Percentiles rank a stretch among this genome's conserved stretches.
Conservation (phyloP, 2,329 filamentous ascomycete species). For the Sporothrix schenckii region DNA sequence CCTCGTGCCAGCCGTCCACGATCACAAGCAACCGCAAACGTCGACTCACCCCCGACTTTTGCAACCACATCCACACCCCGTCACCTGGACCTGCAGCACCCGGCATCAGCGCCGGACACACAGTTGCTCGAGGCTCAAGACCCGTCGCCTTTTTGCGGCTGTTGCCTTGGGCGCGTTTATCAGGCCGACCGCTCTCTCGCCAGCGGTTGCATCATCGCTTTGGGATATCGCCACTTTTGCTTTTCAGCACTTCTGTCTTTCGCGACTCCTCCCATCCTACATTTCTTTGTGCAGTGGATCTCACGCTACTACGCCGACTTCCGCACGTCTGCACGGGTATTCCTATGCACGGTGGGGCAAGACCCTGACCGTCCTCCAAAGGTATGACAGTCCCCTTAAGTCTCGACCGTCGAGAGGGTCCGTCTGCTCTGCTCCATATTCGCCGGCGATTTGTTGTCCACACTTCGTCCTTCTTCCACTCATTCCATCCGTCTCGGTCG, state of each 20-base stretch:
- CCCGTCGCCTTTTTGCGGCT: background rate
- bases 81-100: constrained; percentile 8
- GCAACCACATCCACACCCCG: background rate
- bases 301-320: constrained; percentile 6
- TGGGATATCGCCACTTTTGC: constrained; percentile 23
- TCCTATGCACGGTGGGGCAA: constrained; percentile 22
- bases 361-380: constrained; percentile 12
- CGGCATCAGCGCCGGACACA: constrained; percentile 12
- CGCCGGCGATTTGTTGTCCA: constrained; percentile 14
- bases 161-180: constrained; percentile 22
- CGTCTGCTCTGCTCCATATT: background rate
- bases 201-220: constrained; percentile 24
- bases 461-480: background rate
- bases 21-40: constrained; percentile 32
- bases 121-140: background rate
- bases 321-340: constrained; percentile 19
- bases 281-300: constrained; percentile 5
- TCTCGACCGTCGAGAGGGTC: constrained; percentile 13
- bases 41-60: constrained; percentile 14
- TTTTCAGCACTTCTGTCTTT: constrained; percentile 10
- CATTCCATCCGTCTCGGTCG: background rate
- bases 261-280: background rate
- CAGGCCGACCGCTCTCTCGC: constrained; percentile 2
- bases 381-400: constrained; percentile 15
- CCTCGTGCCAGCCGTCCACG: constrained; percentile 33